Percentiles rank a stretch among this genome's conserved stretches.
Conservation (phyloP, 306 rosid species). For the Inga oerstediana region DNA sequence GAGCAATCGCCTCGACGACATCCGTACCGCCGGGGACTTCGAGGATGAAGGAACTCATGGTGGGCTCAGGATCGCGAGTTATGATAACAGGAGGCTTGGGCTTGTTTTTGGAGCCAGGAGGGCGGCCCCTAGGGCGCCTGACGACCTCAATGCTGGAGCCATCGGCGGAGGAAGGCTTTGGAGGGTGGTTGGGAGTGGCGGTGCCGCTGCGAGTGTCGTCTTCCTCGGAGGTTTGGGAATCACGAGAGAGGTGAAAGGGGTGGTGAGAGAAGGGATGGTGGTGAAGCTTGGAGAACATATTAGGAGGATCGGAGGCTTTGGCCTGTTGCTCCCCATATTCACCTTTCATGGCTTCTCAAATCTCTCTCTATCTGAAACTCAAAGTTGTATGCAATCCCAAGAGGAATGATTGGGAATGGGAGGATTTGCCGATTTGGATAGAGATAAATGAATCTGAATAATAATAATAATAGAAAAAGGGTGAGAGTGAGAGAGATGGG, state of each 20-base stretch:
- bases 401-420: conserved; percentile 31
- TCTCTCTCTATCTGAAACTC: neutral
- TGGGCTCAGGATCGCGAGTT: conserved; percentile 73
- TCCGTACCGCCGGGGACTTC: conserved; percentile 86
- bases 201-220: conserved; percentile 52
- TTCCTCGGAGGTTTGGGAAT: conserved; percentile 51
- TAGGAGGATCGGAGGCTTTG: conserved; percentile 39
- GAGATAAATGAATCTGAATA: neutral
- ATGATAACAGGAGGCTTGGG: conserved; percentile 74
- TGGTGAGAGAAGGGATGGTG: conserved; percentile 45
- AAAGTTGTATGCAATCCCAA: conserved; percentile 6
- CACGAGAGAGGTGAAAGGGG: conserved; percentile 59
- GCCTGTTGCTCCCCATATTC: conserved; percentile 57
- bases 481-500: neutral
- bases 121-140: conserved; percentile 85
- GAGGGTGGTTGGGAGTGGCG: conserved; percentile 20
- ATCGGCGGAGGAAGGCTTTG: conserved; percentile 40
- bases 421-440: neutral
- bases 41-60: conserved; percentile 85
- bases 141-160: conserved; percentile 78
- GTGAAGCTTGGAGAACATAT: conserved; percentile 82
- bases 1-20: conserved; percentile 69
- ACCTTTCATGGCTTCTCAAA: conserved; percentile 51
- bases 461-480: neutral
- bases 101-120: conserved; percentile 89